Evolutionary conservation across 306 rosid species (phyloP).

Genomic region (Arachis stenosperma): DNA sequence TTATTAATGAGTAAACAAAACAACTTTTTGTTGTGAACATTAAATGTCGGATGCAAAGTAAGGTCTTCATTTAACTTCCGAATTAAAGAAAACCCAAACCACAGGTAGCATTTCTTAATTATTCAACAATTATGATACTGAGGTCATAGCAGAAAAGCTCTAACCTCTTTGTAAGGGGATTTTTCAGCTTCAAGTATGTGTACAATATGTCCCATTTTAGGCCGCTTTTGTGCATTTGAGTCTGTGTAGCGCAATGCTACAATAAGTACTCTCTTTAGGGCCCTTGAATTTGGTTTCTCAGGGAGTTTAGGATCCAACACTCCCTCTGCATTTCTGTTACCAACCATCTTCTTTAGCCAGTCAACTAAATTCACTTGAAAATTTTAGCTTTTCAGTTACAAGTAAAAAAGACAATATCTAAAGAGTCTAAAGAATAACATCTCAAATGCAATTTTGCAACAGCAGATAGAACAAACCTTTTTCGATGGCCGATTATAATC

Average conservation of each 20-base stretch:
- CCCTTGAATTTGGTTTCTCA: conserved; percentile 76
- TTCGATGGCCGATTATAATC: conserved; percentile 75
- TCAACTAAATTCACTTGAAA: conserved; percentile 85
- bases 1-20: conserved; percentile 29
- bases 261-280: conserved; percentile 81
- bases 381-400: conserved; percentile 23
- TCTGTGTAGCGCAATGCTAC: conserved; percentile 88
- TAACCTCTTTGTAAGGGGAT: conserved; percentile 71
- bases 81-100: conserved; percentile 12
- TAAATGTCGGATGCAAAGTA: not conserved
- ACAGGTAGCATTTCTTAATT: not conserved
- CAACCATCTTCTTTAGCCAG: conserved; percentile 92
- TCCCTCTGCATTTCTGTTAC: conserved; percentile 73
- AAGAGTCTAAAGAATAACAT: not conserved
- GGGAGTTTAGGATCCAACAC: conserved; percentile 83
- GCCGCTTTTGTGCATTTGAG: conserved; percentile 78
- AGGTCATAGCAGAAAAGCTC: conserved; percentile 24
- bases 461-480: conserved; percentile 57
- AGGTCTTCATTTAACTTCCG: not conserved
- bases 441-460: conserved; percentile 5
- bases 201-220: conserved; percentile 86
- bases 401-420: conserved; percentile 13
- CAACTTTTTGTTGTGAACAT: not conserved
- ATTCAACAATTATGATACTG: conserved; percentile 2
- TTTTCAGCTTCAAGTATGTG: conserved; percentile 97